phyloP scores from a whole-genome alignment of 2,329 filamentous ascomycete genomes.

The Cercospora zeina region DNA sequence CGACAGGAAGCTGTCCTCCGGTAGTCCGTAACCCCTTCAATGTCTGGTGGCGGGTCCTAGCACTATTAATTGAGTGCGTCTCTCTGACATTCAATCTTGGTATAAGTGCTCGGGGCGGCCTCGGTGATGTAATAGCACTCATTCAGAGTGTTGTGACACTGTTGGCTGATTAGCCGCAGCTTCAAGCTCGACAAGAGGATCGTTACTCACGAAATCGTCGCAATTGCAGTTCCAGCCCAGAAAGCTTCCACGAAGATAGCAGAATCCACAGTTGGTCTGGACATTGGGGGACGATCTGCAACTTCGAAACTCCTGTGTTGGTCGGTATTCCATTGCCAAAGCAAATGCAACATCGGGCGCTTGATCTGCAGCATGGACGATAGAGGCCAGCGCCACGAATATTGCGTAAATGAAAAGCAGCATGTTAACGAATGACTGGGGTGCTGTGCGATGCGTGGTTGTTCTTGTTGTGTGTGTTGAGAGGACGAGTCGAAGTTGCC shows the following conservation, averaged over 20 bases:
- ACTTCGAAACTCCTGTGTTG: constrained; percentile 5
- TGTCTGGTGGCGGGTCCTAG: not conserved
- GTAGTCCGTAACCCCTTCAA: not conserved
- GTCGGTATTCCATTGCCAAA: constrained; percentile 12
- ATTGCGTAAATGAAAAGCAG: constrained; percentile 11
- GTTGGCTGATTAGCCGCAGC: not conserved
- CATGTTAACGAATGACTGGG: not conserved
- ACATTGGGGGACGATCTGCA: not conserved
- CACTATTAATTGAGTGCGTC: constrained; percentile 7
- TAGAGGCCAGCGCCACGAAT: constrained; percentile 7
- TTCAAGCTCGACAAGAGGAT: not conserved
- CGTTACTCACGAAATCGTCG: constrained; percentile 13
- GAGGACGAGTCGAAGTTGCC: not conserved
- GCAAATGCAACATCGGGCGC: constrained; percentile 16
- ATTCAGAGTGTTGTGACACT: constrained; percentile 16
- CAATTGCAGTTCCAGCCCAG: constrained; percentile 21
- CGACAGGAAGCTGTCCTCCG: not conserved
- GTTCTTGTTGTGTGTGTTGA: not conserved
- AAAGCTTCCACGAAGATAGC: constrained; percentile 14
- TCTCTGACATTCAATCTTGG: constrained; percentile 13
- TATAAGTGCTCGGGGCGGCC: constrained; percentile 11
- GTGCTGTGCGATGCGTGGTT: constrained; percentile 1
- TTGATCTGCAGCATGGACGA: constrained; percentile 14
- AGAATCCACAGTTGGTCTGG: constrained; percentile 20
- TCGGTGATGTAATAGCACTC: constrained; percentile 18